Percentiles rank a stretch among this genome's conserved stretches.
phyloP scores from a whole-genome alignment of 768 basidiomycete genomes.

The Pisolithus albus region DNA sequence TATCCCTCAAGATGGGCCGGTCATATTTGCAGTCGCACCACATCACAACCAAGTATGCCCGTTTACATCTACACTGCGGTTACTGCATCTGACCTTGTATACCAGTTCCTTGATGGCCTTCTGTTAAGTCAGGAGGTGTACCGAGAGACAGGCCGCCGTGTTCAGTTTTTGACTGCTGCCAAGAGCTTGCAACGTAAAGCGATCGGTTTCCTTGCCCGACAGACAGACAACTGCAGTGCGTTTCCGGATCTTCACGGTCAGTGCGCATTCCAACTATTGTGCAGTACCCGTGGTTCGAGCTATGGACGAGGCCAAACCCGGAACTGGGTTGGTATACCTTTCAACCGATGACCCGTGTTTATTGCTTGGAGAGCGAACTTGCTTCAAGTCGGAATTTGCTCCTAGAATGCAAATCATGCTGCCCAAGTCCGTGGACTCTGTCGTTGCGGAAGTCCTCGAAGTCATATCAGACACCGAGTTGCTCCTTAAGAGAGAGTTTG shows the following conservation, averaged over 20 bases:
- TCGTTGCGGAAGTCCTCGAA: slow-evolving; percentile 75
- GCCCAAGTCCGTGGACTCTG: slow-evolving; percentile 70
- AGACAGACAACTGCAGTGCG: slow-evolving; percentile 81
- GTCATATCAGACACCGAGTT: slow-evolving; percentile 85
- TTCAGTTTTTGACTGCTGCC: slow-evolving; percentile 84
- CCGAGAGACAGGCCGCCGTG: slow-evolving; percentile 73
- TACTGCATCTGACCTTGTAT: slow-evolving; percentile 10
- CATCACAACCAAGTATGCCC: slow-evolving; percentile 77
- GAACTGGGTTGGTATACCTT: slow-evolving; percentile 64
- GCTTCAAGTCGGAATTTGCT: slow-evolving; percentile 63
- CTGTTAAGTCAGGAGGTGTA: slow-evolving; percentile 79
- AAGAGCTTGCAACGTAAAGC: slow-evolving; percentile 76
- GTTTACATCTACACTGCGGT: background rate
- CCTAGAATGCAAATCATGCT: slow-evolving; percentile 85
- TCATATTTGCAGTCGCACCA: slow-evolving; percentile 89
- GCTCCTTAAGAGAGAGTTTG: slow-evolving; percentile 80
- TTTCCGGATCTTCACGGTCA: slow-evolving; percentile 1
- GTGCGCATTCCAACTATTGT: slow-evolving; percentile 7
- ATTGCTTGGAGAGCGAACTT: slow-evolving; percentile 77
- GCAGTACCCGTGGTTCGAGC: slow-evolving; percentile 91
- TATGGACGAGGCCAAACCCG: slow-evolving; percentile 76
- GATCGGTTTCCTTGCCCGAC: slow-evolving; percentile 71
- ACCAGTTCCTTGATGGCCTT: slow-evolving; percentile 87
- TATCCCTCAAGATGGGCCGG: slow-evolving; percentile 82
- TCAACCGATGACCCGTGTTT: slow-evolving; percentile 72